Evolutionary conservation across 352 stramenopile genomes (phyloP).

Genomic region (Phytophthora fragariaefolia): DNA sequence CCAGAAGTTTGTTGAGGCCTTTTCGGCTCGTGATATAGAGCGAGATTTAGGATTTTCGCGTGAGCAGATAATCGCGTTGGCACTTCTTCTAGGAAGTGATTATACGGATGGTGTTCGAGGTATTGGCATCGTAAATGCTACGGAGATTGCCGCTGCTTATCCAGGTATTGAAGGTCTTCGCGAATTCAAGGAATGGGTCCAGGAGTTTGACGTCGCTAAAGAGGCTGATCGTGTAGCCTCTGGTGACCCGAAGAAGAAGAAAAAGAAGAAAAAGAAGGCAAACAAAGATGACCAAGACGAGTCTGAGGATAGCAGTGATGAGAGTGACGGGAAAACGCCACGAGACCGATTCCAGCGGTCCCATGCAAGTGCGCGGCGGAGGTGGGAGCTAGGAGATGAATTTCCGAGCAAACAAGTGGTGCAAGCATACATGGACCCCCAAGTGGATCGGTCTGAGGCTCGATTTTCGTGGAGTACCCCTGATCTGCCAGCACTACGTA

Average conservation of each 20-base stretch:
- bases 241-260: slow-evolving; percentile 42
- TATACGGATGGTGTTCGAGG: slow-evolving; percentile 92
- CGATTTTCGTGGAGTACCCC: slow-evolving; percentile 94
- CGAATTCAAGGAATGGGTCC: slow-evolving; percentile 81
- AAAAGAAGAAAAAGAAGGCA: slow-evolving; percentile 67
- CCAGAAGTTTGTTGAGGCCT: slow-evolving; percentile 98
- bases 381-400: slow-evolving; percentile 93
- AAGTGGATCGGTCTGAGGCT: slow-evolving; percentile 82
- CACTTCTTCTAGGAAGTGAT: slow-evolving; percentile 96
- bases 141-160: slow-evolving; percentile 83
- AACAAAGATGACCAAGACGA: slow-evolving; percentile 41
- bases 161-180: slow-evolving; percentile 87
- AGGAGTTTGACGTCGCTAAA: slow-evolving; percentile 65
- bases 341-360: slow-evolving; percentile 91
- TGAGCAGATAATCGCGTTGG: slow-evolving; percentile 91
- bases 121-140: slow-evolving; percentile 87
- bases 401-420: slow-evolving; percentile 95
- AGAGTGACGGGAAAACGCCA: slow-evolving; percentile 52
- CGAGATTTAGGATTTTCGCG: slow-evolving; percentile 93
- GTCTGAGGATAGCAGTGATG: slow-evolving; percentile 22
- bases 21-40: slow-evolving; percentile 93
- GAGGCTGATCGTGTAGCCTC: slow-evolving; percentile 51
- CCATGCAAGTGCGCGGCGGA: slow-evolving; percentile 88
- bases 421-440: slow-evolving; percentile 94
- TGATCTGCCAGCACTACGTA: slow-evolving; percentile 85